Evolutionary conservation across 2,329 filamentous ascomycete genomes (phyloP), one percentile per base, ranked within the genome.

Genomic region (Ophiostoma ips): DNA sequence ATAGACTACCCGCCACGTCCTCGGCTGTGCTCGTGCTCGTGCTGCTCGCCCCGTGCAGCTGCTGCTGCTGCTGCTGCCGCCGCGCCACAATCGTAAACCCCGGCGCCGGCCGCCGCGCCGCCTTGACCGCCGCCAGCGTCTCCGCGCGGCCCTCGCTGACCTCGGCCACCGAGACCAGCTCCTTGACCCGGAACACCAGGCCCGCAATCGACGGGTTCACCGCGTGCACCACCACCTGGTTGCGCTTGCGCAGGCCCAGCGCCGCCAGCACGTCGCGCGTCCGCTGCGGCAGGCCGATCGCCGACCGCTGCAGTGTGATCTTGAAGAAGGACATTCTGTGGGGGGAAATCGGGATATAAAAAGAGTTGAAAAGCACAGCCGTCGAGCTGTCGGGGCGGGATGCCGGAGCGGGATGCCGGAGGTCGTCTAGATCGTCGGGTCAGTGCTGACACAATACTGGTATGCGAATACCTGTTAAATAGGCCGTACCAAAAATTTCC

Each of bases 161-260:
- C 68, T 94, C 88, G 57, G 80, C 71, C 34, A 95, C 87, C 49
- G 78, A 73, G 43, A 95, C 86, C 55, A 95, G 71, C 69, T 95
- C 89, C 72, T 95, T 95, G 59, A 95, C 87, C 66, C 84, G 83
- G 73, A 95, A 83, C 61, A 95, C 87, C 71, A 94, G 87, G 63
- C 89, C 89, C 10, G 89, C 89, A 55, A 87, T 80, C 58, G 87
- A 81, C 38, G 81, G 79, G 54, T 77, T 77, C 54, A 94, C 87
- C 35, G 86, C 84, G 67, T 94, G 84, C 73, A 94, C 95, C 60
- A 95, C 89, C 49, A 85, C 90, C 61, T 81, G 81, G 75, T 83
- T 81, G 60, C 89, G 84, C 64, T 84, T 86, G 60, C 82, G 84
- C 56, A 95, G 78, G 51, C 89, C 89, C 53, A 95, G 83, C 16